A percentile compares a stretch with the other conserved stretches of the same genome.
These are phyloP conservation scores for Pezicula neosporulosa DNA, from an alignment of 2,329 filamentous ascomycete genomes.

Conservation along the genomic window DNA sequence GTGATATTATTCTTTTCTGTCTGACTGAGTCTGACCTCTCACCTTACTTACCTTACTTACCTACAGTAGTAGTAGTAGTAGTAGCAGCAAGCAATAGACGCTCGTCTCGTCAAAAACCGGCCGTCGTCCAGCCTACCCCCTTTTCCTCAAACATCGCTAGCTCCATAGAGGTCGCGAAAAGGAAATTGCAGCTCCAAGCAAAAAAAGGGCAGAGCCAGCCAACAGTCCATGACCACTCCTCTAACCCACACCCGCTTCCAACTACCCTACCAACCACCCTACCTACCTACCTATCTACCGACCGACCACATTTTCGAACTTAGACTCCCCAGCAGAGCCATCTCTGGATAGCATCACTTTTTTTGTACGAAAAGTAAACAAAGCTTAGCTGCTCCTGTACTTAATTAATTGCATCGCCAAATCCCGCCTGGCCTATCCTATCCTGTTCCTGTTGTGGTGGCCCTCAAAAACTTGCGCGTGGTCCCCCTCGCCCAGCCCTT, in stretches of 20 bases:
- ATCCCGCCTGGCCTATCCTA: no score
- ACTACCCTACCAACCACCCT: neutral
- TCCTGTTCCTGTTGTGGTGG: no score
- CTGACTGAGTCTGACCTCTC: neutral
- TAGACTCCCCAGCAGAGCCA: neutral
- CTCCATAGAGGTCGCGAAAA: constrained; percentile 16
- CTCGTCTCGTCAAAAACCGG: neutral
- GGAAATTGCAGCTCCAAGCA: constrained; percentile 23
- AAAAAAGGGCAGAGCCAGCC: neutral
- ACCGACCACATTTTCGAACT: no score
- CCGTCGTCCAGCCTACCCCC: constrained; percentile 7
- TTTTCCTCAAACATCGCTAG: constrained; percentile 22
- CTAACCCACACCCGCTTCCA: neutral
- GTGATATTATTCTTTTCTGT: no score
- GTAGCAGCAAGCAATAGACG: no score
- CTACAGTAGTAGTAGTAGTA: neutral
- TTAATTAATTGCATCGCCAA: neutral
- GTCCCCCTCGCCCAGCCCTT: no score
- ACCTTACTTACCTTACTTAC: no score
- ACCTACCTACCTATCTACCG: no score
- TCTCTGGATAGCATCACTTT: neutral
- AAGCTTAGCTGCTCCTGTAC: neutral
- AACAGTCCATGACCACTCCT: neutral
- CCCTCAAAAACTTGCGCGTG: no score
- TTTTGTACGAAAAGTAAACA: neutral